Evolutionary conservation across 2,329 filamentous ascomycete species (phyloP), one percentile per base, ranked within the genome.

Genomic region (Clarireedia monteithiana): DNA sequence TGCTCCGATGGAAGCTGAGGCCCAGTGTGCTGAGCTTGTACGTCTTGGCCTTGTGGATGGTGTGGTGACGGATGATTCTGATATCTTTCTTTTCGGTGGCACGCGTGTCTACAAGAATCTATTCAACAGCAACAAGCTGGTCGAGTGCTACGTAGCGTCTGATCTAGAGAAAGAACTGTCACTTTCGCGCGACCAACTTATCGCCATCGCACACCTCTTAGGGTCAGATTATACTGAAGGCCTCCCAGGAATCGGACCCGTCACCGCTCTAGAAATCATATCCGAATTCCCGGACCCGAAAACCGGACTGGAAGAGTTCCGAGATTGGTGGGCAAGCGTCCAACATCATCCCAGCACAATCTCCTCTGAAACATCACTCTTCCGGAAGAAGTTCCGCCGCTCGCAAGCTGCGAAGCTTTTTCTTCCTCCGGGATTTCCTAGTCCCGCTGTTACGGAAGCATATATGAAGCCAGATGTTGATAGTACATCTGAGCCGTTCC

Each of bases 61-160:
- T 12, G 96, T 99, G 59, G 91, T 99, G 30, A 99, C 95, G 0
- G 94, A 99, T 66, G 94, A 99, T 69, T 95, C 88, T 2, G 94
- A 99, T 75, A 95, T 86, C 0, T 99, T 99, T 67, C 80, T 99
- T 0, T 99, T 99, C 70, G 95, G 94, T 17, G 95, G 94, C 39
- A 99, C 91, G 0, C 81, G 92, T 17, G 88, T 99, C 23, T 99
- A 99, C 78, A 99, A 99, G 72, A 99, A 99, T 75, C 95, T 99
- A 91, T 99, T 99, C 77, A 99, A 96, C 72, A 86, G 90, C 65
- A 94, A 94, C 71, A 99, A 99, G 69, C 95, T 90, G 65, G 94
- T 99, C 44, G 94, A 99, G 73, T 97, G 94, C 72, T 99, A 97
- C 68, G 80, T 99, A 9, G 75, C 84, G 2, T 77, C 76, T 0